These are phyloP conservation scores for Geranomyces variabilis DNA, from an alignment of 192 early-diverging fungal genomes.

Conservation along the genomic window DNA sequence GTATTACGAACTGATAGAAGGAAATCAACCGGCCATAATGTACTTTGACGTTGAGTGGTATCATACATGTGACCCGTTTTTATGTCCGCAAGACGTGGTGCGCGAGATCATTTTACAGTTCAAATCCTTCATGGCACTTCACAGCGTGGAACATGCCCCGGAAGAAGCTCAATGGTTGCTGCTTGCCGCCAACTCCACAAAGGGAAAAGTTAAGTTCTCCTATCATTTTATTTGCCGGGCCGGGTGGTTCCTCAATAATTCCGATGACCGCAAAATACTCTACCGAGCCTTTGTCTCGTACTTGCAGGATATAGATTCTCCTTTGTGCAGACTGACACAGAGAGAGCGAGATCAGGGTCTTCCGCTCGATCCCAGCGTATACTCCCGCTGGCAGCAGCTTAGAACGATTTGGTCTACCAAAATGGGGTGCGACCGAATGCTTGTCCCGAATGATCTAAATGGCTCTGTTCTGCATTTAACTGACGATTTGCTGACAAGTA, in stretches of 20 bases:
- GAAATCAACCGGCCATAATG: conserved; percentile 3
- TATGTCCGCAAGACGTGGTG: not conserved
- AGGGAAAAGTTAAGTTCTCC: conserved; percentile 12
- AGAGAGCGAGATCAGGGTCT: not conserved
- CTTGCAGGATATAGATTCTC: conserved; percentile 9
- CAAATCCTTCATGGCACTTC: not conserved
- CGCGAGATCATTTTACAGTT: conserved; percentile 10
- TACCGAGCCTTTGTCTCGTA: conserved; percentile 3
- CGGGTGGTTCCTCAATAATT: conserved; percentile 9
- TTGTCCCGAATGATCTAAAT: conserved; percentile 10
- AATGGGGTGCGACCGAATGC: conserved; percentile 2
- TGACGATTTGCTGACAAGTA: not conserved
- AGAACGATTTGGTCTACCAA: conserved; percentile 20
- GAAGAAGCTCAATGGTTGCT: conserved; percentile 5
- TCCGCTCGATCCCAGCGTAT: conserved; percentile 15
- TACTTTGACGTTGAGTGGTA: conserved; percentile 25
- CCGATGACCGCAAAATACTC: conserved; percentile 2
- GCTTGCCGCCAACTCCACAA: not conserved
- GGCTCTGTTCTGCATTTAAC: conserved; percentile 3
- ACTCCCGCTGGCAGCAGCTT: conserved; percentile 13
- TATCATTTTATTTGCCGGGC: conserved; percentile 12
- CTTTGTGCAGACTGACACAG: not conserved
- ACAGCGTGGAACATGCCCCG: not conserved
- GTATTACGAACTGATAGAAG: conserved; percentile 15
- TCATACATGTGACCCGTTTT: not conserved